Conservation (phyloP, 257 asterid genomes). For the Przewalskia tangutica region DNA sequence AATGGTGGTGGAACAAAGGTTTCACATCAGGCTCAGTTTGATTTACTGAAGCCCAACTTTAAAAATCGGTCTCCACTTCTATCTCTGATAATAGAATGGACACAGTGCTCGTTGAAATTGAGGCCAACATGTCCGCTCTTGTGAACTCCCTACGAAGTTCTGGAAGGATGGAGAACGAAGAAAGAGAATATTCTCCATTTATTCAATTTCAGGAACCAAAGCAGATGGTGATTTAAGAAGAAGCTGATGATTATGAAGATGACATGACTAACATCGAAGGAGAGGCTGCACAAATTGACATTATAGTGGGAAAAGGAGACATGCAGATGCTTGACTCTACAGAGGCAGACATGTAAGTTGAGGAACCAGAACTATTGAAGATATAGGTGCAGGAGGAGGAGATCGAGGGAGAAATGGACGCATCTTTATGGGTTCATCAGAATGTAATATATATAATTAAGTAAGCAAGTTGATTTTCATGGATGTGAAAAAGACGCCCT, state of each 20-base stretch:
- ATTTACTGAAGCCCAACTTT: background rate
- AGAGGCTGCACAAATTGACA: background rate
- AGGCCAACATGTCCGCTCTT: background rate
- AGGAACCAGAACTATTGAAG: background rate
- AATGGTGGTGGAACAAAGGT: background rate
- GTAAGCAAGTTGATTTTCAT: background rate
- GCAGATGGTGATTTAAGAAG: background rate
- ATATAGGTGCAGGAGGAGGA: background rate
- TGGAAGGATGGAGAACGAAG: background rate
- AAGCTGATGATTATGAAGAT: background rate
- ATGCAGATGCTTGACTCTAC: background rate
- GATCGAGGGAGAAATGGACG: background rate
- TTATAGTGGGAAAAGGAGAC: background rate
- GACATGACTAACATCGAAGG: background rate
- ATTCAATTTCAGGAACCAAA: background rate
- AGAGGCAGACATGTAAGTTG: background rate
- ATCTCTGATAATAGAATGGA: background rate
- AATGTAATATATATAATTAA: background rate
- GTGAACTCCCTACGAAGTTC: background rate
- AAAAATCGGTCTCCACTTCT: background rate
- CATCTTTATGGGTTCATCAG: background rate
- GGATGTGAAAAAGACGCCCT: background rate
- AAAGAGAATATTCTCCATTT: background rate
- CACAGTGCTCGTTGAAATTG: background rate
- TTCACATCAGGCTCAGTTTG: background rate